Base-by-base conservation (phyloP, 2,329 filamentous ascomycete species). In the Mycocentrospora acerina region DNA sequence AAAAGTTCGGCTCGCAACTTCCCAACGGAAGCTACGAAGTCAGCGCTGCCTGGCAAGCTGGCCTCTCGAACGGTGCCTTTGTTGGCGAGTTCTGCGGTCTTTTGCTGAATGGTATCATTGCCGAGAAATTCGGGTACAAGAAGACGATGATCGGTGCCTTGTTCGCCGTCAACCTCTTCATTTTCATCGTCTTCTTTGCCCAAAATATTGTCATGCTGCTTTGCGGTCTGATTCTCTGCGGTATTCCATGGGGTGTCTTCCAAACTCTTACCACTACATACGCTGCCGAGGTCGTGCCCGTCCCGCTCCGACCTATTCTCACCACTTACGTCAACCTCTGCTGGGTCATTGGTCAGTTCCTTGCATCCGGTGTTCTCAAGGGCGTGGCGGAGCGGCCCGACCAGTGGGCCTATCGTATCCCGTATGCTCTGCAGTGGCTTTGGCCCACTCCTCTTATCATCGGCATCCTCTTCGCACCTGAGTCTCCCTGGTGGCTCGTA, bases 401-500 rank as follows among this genome's bases (percentile, higher is more conserved):
- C 51, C 73, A 86, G 60, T 85, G 81, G 81, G 78, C 81, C 0
- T 86, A 83, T 61, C 75, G 81, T 32, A 83, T 86, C 26, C 65
- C 65, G 2, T 88, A 86, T 53, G 83, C 78, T 2, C 69, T 88
- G 29, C 85, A 89, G 67, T 88, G 85, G 85, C 81, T 88, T 66
- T 88, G 83, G 83, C 84, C 84, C 0, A 57, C 84, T 10, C 82
- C 83, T 3, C 72, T 88, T n/a, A 75, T 82, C 43, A 66, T 86
- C 40, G 82, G 80, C 44, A 81, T 88, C 53, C 77, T 68, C 51
- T 81, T 86, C 48, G 84, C 84, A 2, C 85, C 83, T 10, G 83
- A 86, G 62, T 83, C 79, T 7, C 83, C 83, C 2, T 86, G 83
- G 83, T 88, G 84, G 84, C 76, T 88, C 15, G 81, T 88, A 24